Evolutionary conservation across 2,329 filamentous ascomycete species (phyloP), one percentile per base, ranked within the genome.

Genomic region (Penicillium psychrosexuale): DNA sequence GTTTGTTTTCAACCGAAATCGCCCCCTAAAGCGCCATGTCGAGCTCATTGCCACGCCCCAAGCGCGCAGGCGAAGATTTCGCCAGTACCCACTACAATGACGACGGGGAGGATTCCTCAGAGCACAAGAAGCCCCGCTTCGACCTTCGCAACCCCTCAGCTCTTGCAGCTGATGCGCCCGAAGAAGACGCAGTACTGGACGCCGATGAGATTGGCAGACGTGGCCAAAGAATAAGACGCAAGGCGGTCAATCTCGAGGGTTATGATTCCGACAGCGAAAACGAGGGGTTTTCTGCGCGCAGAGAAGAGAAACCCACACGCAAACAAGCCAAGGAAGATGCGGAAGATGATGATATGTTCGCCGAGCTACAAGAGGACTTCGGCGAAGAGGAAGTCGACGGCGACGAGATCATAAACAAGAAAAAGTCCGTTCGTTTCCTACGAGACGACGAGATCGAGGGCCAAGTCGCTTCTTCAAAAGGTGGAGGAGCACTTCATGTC

Each of bases 261-360:
- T 99, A 97, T 76, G 93, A 97, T 64, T 94, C 89, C 9, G 94
- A 99, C 74, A 85, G 82, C 54, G 96, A 93, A 49, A 93, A 95
- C 61, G 94, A 97, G 69, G 91, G 89, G 42, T 95, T 96, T 72
- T 84, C 94, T 63, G 83, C 82, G 31, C 84, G 89, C 48, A 88
- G 89, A 6, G 84, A 86, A 55, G 81, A 82, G 53, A 82, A 83
- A 60, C 75, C 76, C 4, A 77, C 80, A 60, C 59, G 60, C 17
- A 66, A 61, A 19, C 62, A 64, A 39, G 63, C 61, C 28, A 62
- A 69, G 46, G 47, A 77, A 17, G 74, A 76, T 49, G 73, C 72
- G 3, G 72, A 77, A 11, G 75, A 75, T n/a, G 73, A 75, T 27
- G 91, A 96, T 72, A 96, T 96, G 90, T 96, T 96, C 75, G 90